phyloP scores from a whole-genome alignment of 495 filamentous ascomycete genomes.

The Aspergillus affinis region DNA sequence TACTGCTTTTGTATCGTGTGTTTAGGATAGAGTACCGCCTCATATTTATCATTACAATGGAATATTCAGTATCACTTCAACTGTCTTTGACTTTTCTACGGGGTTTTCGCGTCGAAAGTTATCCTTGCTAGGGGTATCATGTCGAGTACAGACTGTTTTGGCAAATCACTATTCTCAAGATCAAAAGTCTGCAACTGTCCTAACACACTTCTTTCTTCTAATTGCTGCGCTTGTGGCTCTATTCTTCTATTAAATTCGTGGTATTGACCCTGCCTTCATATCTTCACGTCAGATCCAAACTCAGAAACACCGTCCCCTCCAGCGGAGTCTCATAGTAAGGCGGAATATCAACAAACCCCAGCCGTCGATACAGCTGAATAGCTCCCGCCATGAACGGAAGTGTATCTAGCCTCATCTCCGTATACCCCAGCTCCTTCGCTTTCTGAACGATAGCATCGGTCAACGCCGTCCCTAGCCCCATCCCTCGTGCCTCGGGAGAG shows the following conservation, averaged over 20 bases:
- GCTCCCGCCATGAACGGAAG: slow-evolving; percentile 55
- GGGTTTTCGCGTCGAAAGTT: no score
- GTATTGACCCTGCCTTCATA: background rate
- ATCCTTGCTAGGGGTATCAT: no score
- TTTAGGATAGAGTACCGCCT: no score
- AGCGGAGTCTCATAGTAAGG: slow-evolving; percentile 60
- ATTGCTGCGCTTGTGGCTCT: no score
- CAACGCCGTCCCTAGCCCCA: slow-evolving; percentile 48
- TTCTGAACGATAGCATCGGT: slow-evolving; percentile 41
- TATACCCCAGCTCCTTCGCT: slow-evolving; percentile 50
- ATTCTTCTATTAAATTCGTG: no score
- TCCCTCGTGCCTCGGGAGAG: slow-evolving; percentile 41
- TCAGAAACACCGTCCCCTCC: slow-evolving; percentile 45
- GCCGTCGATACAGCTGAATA: slow-evolving; percentile 45
- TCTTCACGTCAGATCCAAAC: slow-evolving; percentile 24
- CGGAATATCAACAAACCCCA: slow-evolving; percentile 55
- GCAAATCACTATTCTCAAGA: no score
- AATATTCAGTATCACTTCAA: background rate
- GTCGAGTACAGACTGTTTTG: no score
- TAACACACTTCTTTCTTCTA: no score
- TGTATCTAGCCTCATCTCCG: slow-evolving; percentile 58
- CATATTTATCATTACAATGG: background rate
- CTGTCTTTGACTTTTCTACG: no score
- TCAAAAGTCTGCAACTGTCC: no score
- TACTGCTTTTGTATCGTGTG: background rate